These are phyloP conservation scores for Magnaporthiopsis incrustans DNA, from an alignment of 2,329 filamentous ascomycete species.

Conservation along the genomic window DNA sequence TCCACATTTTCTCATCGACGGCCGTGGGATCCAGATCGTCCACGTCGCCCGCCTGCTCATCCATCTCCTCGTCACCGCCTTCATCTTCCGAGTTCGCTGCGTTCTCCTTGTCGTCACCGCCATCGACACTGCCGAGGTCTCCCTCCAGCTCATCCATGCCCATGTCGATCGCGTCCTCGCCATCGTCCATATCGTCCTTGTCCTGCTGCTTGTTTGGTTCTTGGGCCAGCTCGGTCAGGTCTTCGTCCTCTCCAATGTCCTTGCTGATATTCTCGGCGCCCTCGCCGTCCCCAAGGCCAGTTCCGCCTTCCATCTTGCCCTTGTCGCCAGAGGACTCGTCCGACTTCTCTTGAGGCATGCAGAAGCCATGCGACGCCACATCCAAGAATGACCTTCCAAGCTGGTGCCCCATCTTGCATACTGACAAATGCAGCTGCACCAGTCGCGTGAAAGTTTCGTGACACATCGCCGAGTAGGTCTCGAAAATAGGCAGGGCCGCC, in stretches of 20 bases:
- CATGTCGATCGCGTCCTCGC: constrained; percentile 86
- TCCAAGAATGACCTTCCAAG: constrained; percentile 72
- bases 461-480: constrained; percentile 61
- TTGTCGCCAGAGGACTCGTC: constrained; percentile 60
- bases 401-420: constrained; percentile 65
- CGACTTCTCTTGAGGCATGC: constrained; percentile 75
- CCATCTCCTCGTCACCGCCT: constrained; percentile 65
- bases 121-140: constrained; percentile 60
- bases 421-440: constrained; percentile 57
- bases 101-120: constrained; percentile 50
- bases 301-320: constrained; percentile 82
- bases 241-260: constrained; percentile 88
- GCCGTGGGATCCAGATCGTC: constrained; percentile 84
- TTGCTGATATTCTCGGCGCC: constrained; percentile 97
- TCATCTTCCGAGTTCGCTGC: constrained; percentile 55
- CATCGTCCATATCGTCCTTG: constrained; percentile 61
- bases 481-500: constrained; percentile 60
- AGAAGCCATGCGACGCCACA: constrained; percentile 81
- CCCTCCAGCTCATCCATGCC: constrained; percentile 88
- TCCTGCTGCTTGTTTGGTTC: constrained; percentile 64
- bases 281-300: constrained; percentile 88
- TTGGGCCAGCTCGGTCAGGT: constrained; percentile 83
- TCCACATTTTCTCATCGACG: constrained; percentile 99
- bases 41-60: constrained; percentile 85
- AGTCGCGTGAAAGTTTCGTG: constrained; percentile 50